Conservation (phyloP, 805 yeast species). For the Wickerhamiella bombiphila region DNA sequence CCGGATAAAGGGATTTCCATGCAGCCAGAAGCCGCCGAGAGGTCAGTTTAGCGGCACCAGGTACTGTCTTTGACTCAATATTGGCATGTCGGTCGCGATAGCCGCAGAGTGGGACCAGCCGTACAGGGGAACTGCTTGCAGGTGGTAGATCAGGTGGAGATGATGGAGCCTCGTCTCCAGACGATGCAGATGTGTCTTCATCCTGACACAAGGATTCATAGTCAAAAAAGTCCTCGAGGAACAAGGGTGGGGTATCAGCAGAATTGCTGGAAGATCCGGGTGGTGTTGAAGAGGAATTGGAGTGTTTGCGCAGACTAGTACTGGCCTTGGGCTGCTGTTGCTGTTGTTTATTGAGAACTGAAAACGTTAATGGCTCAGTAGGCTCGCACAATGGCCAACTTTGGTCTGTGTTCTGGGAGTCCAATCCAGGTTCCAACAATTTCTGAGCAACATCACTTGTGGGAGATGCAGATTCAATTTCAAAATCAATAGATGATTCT, state of each 20-base stretch:
- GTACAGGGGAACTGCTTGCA: constrained; percentile 5
- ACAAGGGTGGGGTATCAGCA: neutral
- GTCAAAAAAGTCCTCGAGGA: constrained; percentile 18
- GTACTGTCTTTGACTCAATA: neutral
- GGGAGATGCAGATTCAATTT: too few relatives aligned
- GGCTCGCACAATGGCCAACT: constrained; percentile 18
- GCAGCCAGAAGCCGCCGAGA: constrained; percentile 19
- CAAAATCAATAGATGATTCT: too few relatives aligned
- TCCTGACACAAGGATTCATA: constrained; percentile 15
- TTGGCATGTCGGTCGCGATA: constrained; percentile 8
- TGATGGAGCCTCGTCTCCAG: neutral
- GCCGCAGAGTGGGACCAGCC: constrained; percentile 14
- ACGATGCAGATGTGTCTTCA: constrained; percentile 6
- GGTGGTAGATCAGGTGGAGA: neutral
- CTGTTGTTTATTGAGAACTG: constrained; percentile 13
- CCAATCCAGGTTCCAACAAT: too few relatives aligned
- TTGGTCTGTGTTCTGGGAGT: too few relatives aligned
- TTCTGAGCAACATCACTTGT: too few relatives aligned
- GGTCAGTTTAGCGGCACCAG: constrained; percentile 14
- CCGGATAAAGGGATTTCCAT: constrained; percentile 17
- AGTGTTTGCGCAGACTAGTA: too few relatives aligned
- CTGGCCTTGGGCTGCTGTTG: too few relatives aligned
- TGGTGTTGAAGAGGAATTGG: too few relatives aligned
- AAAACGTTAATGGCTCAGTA: constrained; percentile 17
- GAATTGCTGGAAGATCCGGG: too few relatives aligned